Conservation (phyloP, 345 rosid genomes). For the Acer campestre region DNA sequence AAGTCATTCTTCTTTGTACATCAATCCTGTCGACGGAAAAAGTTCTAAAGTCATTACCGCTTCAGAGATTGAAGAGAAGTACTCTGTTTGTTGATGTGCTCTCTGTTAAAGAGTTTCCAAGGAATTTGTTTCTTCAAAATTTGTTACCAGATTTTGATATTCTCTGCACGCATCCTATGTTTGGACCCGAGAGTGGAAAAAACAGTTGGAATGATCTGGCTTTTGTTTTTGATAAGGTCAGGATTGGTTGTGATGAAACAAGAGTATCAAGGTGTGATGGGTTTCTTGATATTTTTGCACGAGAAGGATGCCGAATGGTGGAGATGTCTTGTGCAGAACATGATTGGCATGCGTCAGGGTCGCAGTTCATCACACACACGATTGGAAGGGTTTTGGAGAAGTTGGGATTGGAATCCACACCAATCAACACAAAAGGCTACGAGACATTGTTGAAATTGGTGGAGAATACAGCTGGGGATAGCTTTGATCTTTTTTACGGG, state of each 20-base stretch:
- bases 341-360: constrained; percentile 81
- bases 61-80: constrained; percentile 76
- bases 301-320: constrained; percentile 80
- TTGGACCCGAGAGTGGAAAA: constrained; percentile 87
- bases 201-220: constrained; percentile 71
- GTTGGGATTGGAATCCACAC: constrained; percentile 61
- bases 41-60: constrained; percentile 67
- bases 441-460: constrained; percentile 77
- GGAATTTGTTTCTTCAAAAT: constrained; percentile 50
- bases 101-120: constrained; percentile 85
- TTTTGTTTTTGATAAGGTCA: constrained; percentile 75
- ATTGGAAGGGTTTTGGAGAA: constrained; percentile 74
- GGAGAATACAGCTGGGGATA: constrained; percentile 80
- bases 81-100: constrained; percentile 89
- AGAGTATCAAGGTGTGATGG: constrained; percentile 51
- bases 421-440: constrained; percentile 69
- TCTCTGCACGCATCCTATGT: constrained; percentile 86
- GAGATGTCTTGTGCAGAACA: constrained; percentile 90
- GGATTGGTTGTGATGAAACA: constrained; percentile 51
- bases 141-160: constrained; percentile 66
- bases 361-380: constrained; percentile 86
- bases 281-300: constrained; percentile 68
- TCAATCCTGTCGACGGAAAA: constrained; percentile 76
- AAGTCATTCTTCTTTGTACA: constrained; percentile 73
- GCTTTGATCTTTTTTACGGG: constrained; percentile 83